Conservation (phyloP, 495 filamentous ascomycete genomes). For the Daldinia grandis region DNA sequence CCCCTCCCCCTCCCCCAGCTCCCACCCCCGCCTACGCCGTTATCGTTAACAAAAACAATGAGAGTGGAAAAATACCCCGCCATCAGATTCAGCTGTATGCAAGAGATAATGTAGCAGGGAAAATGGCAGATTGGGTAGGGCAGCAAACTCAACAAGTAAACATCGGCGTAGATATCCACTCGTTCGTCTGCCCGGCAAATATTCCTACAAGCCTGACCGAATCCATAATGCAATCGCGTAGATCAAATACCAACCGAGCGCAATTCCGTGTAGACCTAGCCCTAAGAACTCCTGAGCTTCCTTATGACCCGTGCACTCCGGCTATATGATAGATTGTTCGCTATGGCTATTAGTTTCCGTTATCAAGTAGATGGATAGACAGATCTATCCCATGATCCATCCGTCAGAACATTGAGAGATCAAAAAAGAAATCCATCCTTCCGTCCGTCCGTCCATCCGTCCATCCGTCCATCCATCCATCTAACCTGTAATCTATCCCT, state of each 20-base stretch:
- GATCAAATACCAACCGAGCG: conserved; percentile 11
- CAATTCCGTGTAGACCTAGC: conserved; percentile 9
- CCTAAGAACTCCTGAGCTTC: conserved; percentile 29
- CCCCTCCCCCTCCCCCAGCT: not conserved
- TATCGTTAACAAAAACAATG: conserved; percentile 12
- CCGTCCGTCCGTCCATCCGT: not conserved
- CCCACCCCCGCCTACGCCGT: conserved; percentile 12
- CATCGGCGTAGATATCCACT: not conserved
- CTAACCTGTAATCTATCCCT: conserved; percentile 14
- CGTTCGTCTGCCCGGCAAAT: not conserved
- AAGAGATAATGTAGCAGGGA: not conserved
- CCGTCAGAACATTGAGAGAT: not conserved
- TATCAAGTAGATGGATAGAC: conserved; percentile 8
- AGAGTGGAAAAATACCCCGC: conserved; percentile 29
- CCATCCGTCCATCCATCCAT: conserved; percentile 4
- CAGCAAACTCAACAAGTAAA: not conserved
- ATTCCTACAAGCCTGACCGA: conserved; percentile 4
- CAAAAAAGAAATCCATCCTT: not conserved
- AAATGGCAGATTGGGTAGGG: not conserved
- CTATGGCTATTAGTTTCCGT: not conserved
- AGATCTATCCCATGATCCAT: not conserved
- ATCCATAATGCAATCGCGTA: conserved; percentile 15
- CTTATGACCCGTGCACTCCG: not conserved
- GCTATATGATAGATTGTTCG: not conserved
- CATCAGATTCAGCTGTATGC: conserved; percentile 10